Evolutionary conservation across 352 stramenopile genomes (phyloP).

Genomic region (Globisporangium iwayamae): DNA sequence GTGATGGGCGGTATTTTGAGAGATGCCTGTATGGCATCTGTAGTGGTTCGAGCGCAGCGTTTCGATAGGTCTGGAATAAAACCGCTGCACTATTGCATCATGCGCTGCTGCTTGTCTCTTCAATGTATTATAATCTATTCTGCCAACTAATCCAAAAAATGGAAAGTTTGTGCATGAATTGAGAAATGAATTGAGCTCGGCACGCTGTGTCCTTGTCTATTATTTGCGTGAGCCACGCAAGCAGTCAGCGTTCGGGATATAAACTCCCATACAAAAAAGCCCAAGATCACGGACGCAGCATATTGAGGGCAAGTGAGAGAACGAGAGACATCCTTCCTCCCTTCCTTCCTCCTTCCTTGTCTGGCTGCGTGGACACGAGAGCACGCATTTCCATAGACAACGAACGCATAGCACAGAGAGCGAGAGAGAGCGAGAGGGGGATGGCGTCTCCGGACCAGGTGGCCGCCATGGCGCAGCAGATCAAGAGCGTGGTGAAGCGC

Average conservation of each 20-base stretch:
- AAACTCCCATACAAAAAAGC: constrained; percentile 11
- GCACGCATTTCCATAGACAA: background rate
- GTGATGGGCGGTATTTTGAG: too few species aligned
- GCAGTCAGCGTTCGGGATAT: background rate
- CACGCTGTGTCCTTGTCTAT: background rate
- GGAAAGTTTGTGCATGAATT: too few species aligned
- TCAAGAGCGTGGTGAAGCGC: constrained; percentile 56
- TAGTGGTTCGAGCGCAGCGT: too few species aligned
- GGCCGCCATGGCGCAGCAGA: constrained; percentile 62
- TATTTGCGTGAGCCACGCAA: constrained; percentile 2
- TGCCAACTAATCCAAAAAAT: too few species aligned
- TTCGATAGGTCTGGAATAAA: too few species aligned
- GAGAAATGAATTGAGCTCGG: too few species aligned
- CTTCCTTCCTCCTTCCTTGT: background rate
- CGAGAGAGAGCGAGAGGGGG: constrained; percentile 17
- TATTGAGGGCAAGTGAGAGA: constrained; percentile 1
- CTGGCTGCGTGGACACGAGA: background rate
- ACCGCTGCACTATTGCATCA: too few species aligned
- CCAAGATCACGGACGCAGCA: background rate
- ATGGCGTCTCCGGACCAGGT: constrained; percentile 50
- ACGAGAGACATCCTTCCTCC: background rate
- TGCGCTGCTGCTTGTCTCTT: too few species aligned
- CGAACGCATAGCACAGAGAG: background rate
- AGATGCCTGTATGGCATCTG: too few species aligned
- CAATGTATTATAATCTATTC: too few species aligned